Base-by-base conservation (phyloP, 176 grass and related monocot genomes). In the Urochloa ruziziensis region DNA sequence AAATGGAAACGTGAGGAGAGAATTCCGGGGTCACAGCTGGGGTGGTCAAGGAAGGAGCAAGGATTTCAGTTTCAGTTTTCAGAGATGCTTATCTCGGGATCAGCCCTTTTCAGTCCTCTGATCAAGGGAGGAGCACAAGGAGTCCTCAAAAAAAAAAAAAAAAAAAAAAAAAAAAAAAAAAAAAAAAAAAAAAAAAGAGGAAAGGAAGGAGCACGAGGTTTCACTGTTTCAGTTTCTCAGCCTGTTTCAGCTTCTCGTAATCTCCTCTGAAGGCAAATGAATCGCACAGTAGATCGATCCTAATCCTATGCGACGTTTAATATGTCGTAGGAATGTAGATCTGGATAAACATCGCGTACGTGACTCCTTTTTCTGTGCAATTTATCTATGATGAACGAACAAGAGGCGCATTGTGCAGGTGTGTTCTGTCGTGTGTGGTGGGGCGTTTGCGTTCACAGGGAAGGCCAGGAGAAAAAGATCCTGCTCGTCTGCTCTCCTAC, bases 51-150 rank as follows among this genome's bases (percentile, higher is more conserved):
- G 18, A 18, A 6, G 33, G 34, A 24, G 42, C 35, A 63, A 65
- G 80, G n/a, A n/a, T n/a, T n/a, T 40, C 39, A 40, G 39, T n/a
- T n/a, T n/a, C n/a, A n/a, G 79, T 68, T 80, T 79, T 59, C 30
- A 25, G 75, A 23, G 46, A 80, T 48, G 39, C 5, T 28, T 36
- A 66, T 73, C 12, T 49, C 36, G 74, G 37, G 62, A 23, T 79
- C 17, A 32, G 23, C 28, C 81, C 51, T 79, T n/a, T n/a, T n/a
- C n/a, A n/a, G n/a, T n/a, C n/a, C n/a, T n/a, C n/a, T n/a, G n/a
- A n/a, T n/a, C n/a, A n/a, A n/a, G n/a, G n/a, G n/a, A n/a, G n/a
- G n/a, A n/a, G n/a, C n/a, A n/a, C n/a, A n/a, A n/a, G n/a, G n/a
- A n/a, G n/a, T n/a, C n/a, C n/a, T n/a, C n/a, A n/a, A n/a, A n/a